Evolutionary conservation across 176 grass and related monocot species (phyloP).

Genomic region (Oryza meyeriana): DNA sequence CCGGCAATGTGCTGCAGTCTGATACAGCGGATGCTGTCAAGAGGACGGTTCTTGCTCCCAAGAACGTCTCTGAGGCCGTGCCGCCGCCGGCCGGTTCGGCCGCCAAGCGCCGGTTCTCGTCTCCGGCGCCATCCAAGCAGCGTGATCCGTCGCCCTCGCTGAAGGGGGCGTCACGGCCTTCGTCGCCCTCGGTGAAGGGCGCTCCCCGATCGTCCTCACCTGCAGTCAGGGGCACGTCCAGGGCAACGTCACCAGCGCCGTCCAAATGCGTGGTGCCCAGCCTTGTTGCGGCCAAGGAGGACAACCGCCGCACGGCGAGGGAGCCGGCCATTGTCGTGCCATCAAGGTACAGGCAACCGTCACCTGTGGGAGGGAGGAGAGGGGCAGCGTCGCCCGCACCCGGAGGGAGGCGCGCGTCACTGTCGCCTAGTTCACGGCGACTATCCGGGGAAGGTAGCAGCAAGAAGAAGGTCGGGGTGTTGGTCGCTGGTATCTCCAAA

Average conservation of each 20-base stretch:
- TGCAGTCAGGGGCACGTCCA: slow-evolving; percentile 24
- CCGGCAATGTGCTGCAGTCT: background rate
- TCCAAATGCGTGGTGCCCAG: slow-evolving; percentile 88
- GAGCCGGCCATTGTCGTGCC: slow-evolving; percentile 83
- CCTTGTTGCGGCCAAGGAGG: slow-evolving; percentile 68
- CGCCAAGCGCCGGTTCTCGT: slow-evolving; percentile 56
- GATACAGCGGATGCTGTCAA: background rate
- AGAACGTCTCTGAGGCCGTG: slow-evolving; percentile 40
- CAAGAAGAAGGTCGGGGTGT: slow-evolving; percentile 71
- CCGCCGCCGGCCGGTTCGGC: background rate
- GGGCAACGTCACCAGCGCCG: slow-evolving; percentile 64
- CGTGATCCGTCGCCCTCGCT: slow-evolving; percentile 43
- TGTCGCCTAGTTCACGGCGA: slow-evolving; percentile 47
- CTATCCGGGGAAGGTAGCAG: slow-evolving; percentile 49
- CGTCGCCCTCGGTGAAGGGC: slow-evolving; percentile 27
- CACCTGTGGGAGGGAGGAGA: slow-evolving; percentile 48
- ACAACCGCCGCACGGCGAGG: slow-evolving; percentile 50
- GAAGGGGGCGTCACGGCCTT: slow-evolving; percentile 24
- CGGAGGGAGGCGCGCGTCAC: slow-evolving; percentile 48
- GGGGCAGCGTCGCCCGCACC: slow-evolving; percentile 40
- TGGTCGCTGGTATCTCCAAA: slow-evolving; percentile 80
- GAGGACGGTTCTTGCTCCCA: slow-evolving; percentile 42
- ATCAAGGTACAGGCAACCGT: slow-evolving; percentile 77
- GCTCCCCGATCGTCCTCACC: slow-evolving; percentile 46
- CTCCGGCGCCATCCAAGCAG: slow-evolving; percentile 46